phyloP scores from a whole-genome alignment of 768 basidiomycete species.

The Agrocybe chaxingu region DNA sequence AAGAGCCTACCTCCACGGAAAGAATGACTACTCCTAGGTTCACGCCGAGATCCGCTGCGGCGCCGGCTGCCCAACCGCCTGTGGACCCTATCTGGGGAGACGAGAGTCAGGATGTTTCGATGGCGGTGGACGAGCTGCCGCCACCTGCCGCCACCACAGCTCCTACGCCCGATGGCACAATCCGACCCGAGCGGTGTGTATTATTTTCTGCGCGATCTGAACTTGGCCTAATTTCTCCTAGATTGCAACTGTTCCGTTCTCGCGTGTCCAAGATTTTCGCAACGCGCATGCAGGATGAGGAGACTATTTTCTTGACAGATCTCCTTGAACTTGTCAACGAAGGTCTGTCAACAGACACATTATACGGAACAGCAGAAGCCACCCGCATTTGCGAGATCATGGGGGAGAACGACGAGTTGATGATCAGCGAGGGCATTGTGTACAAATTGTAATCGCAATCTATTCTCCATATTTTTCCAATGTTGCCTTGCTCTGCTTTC shows the following conservation, averaged over 20 bases:
- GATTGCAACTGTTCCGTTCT: slow-evolving; percentile 77
- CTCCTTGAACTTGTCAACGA: slow-evolving; percentile 76
- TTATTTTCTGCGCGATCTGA: not conserved
- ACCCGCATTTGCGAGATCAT: slow-evolving; percentile 68
- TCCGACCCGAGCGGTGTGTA: slow-evolving; percentile 59
- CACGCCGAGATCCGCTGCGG: slow-evolving; percentile 20
- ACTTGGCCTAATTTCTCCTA: slow-evolving; percentile 23
- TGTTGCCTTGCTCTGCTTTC: not conserved
- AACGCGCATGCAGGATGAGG: slow-evolving; percentile 67
- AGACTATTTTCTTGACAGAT: slow-evolving; percentile 68
- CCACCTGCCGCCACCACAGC: slow-evolving; percentile 29
- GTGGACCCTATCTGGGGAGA: slow-evolving; percentile 67
- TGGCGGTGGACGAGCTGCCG: slow-evolving; percentile 44
- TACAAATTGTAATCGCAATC: slow-evolving; percentile 63
- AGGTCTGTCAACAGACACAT: slow-evolving; percentile 58
- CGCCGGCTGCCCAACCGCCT: slow-evolving; percentile 27
- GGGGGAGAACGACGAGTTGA: slow-evolving; percentile 78
- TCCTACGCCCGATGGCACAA: slow-evolving; percentile 37
- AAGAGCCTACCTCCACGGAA: slow-evolving; percentile 30
- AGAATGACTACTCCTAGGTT: slow-evolving; percentile 50
- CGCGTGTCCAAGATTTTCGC: slow-evolving; percentile 73
- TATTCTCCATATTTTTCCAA: slow-evolving; percentile 6
- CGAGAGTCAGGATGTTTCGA: slow-evolving; percentile 62
- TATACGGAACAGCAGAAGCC: slow-evolving; percentile 85
- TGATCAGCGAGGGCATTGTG: slow-evolving; percentile 84